Conservation (phyloP, 1,284 basidiomycete species). For the Grifola frondosa region DNA sequence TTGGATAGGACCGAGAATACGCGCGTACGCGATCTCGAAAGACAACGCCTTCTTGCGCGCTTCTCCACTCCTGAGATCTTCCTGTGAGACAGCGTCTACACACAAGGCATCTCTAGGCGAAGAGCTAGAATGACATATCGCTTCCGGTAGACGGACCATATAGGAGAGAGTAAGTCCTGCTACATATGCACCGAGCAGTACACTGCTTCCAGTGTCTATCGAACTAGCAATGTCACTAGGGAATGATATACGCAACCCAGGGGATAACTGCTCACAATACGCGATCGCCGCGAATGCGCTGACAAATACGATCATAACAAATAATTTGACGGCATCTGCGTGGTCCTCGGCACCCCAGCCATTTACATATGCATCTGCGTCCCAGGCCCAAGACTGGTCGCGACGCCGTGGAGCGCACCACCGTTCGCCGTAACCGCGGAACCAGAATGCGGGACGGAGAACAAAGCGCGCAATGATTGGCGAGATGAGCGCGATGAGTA, state of each 20-base stretch:
- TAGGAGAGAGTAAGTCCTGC: constrained; percentile 26
- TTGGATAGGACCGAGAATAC: constrained; percentile 34
- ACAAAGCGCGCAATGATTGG: constrained; percentile 28
- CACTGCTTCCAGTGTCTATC: constrained; percentile 28
- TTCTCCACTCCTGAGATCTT: neutral
- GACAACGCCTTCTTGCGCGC: constrained; percentile 12
- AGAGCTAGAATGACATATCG: too few species aligned
- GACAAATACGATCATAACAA: constrained; percentile 21
- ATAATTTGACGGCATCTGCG: constrained; percentile 24
- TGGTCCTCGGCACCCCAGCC: constrained; percentile 25
- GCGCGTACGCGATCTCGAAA: constrained; percentile 30
- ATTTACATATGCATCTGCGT: neutral
- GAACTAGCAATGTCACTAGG: neutral
- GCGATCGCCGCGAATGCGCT: constrained; percentile 27
- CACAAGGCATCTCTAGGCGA: too few species aligned
- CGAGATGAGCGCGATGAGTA: constrained; percentile 34
- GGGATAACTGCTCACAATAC: constrained; percentile 27
- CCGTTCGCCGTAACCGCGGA: constrained; percentile 16
- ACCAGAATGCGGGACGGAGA: constrained; percentile 29
- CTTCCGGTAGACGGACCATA: too few species aligned
- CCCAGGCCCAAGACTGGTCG: constrained; percentile 21
- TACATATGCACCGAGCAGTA: constrained; percentile 31
- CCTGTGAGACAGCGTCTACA: too few species aligned
- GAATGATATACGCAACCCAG: neutral
- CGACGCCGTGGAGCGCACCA: constrained; percentile 25